phyloP scores from a whole-genome alignment of 306 rosid species.

The Aeschynomene evenia region DNA sequence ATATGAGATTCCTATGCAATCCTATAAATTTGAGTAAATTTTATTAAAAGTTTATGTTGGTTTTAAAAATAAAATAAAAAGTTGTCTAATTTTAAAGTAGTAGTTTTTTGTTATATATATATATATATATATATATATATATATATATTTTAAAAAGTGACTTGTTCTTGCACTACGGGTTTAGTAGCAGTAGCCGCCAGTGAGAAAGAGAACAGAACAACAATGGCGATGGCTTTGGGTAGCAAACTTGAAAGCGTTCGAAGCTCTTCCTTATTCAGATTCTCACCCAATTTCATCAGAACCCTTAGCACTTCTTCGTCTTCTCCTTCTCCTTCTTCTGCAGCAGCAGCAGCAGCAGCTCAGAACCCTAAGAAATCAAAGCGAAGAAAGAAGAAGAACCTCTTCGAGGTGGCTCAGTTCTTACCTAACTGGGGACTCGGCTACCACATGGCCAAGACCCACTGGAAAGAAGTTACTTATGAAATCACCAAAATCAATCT shows the following conservation, averaged over 20 bases:
- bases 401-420: conserved; percentile 89
- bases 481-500: conserved; percentile 90
- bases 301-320: conserved; percentile 49
- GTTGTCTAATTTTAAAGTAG: too few species aligned
- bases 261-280: conserved; percentile 40
- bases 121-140: too few species aligned
- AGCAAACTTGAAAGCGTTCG: conserved; percentile 40
- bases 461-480: conserved; percentile 82
- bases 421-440: conserved; percentile 93
- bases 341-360: conserved; percentile 32
- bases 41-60: too few species aligned
- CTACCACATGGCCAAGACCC: conserved; percentile 85
- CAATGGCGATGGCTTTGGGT: conserved; percentile 57
- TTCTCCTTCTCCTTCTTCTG: conserved; percentile 31
- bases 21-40: too few species aligned
- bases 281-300: conserved; percentile 51
- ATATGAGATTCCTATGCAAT: too few species aligned
- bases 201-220: neutral
- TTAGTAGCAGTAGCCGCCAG: neutral
- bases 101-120: too few species aligned
- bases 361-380: conserved; percentile 55
- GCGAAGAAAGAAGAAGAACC: conserved; percentile 87
- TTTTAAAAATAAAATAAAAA: too few species aligned
- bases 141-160: too few species aligned
- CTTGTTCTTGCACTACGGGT: neutral